These are phyloP conservation scores for Akanthomyces muscarius DNA, from an alignment of 2,329 filamentous ascomycete species.

Conservation along the genomic window DNA sequence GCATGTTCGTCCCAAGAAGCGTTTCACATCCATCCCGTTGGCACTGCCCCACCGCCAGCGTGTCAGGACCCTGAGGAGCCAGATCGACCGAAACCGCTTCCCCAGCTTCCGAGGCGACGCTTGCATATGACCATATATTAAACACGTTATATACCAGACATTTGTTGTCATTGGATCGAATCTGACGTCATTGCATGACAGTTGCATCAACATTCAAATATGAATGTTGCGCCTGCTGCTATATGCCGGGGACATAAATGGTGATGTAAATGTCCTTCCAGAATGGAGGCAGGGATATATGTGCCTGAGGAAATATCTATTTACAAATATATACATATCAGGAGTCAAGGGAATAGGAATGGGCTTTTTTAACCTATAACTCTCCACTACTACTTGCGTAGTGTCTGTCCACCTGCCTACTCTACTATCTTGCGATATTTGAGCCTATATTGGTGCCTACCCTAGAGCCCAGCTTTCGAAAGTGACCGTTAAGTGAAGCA, in stretches of 20 bases:
- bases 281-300: too few relatives aligned
- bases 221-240: neutral
- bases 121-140: neutral
- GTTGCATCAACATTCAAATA: neutral
- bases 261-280: too few relatives aligned
- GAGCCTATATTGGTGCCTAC: neutral
- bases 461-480: neutral
- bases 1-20: neutral
- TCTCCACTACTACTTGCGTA: too few relatives aligned
- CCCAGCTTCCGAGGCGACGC: neutral
- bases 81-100: constrained; percentile 3
- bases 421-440: too few relatives aligned
- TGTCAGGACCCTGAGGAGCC: neutral
- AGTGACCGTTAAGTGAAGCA: neutral
- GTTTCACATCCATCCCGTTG: constrained; percentile 13
- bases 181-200: neutral
- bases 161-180: neutral
- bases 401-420: too few relatives aligned
- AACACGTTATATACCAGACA: neutral
- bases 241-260: neutral
- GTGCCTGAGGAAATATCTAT: too few relatives aligned
- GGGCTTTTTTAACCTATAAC: too few relatives aligned
- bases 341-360: too few relatives aligned
- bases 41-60: neutral
- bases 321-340: too few relatives aligned